Conservation (phyloP, 495 filamentous ascomycete genomes). For the Neurospora tetraspora region DNA sequence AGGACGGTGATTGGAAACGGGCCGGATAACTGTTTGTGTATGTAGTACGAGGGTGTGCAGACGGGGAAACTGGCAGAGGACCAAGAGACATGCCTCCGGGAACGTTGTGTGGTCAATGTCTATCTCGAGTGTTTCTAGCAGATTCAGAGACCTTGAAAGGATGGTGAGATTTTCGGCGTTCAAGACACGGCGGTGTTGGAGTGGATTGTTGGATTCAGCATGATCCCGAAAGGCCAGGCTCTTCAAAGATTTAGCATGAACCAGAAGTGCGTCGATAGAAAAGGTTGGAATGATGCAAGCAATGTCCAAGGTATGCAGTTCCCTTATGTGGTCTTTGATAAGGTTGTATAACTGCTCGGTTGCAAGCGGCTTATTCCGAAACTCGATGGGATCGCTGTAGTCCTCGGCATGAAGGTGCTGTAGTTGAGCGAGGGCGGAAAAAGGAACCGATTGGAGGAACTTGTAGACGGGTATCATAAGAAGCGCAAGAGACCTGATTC, state of each 20-base stretch:
- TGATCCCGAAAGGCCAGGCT: neutral
- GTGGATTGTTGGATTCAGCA: neutral
- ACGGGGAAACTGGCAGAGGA: neutral
- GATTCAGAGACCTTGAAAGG: neutral
- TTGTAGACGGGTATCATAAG: slow-evolving; percentile 18
- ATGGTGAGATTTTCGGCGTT: neutral
- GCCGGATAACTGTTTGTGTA: neutral
- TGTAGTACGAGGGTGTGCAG: neutral
- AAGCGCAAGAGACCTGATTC: slow-evolving; percentile 15
- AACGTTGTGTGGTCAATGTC: neutral
- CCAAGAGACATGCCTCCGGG: neutral
- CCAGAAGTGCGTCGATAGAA: neutral
- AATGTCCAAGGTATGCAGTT: neutral
- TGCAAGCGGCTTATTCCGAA: slow-evolving; percentile 4
- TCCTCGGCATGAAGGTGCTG: slow-evolving; percentile 18
- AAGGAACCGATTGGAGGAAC: slow-evolving; percentile 19
- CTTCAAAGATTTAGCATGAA: neutral
- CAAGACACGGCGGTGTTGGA: neutral
- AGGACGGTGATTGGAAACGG: neutral
- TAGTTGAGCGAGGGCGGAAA: slow-evolving; percentile 11
- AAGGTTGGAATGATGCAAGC: neutral
- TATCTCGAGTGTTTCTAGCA: neutral
- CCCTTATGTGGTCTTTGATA: slow-evolving; percentile 10
- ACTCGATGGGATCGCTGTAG: slow-evolving; percentile 9
- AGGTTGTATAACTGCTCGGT: slow-evolving; percentile 14